These are phyloP conservation scores for Dryadomyces quercus-mongolicae DNA, from an alignment of 2,329 filamentous ascomycete species.

Conservation along the genomic window DNA sequence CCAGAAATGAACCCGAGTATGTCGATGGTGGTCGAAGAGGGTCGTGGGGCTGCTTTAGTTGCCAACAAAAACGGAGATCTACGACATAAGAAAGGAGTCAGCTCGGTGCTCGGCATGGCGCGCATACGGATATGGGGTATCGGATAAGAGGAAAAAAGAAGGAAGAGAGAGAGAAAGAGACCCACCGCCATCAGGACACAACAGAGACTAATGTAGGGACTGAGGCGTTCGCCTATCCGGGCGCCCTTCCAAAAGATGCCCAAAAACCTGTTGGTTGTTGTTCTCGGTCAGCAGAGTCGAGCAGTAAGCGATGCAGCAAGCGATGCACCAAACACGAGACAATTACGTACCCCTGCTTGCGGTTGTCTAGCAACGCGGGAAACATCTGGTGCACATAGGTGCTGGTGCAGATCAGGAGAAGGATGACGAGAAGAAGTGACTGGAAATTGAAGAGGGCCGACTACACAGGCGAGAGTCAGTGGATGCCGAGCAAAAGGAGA, in stretches of 20 bases:
- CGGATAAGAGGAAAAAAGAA: neutral
- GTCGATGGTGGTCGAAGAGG: neutral
- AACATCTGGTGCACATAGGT: conserved; percentile 87
- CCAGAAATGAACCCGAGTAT: neutral
- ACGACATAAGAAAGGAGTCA: neutral
- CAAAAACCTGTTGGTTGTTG: conserved; percentile 41
- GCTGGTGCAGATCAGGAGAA: conserved; percentile 92
- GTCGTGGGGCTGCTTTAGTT: conserved; percentile 1
- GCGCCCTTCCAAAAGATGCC: conserved; percentile 96
- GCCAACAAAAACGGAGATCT: conserved; percentile 12
- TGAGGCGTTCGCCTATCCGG: conserved; percentile 80
- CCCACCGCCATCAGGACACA: conserved; percentile 84
- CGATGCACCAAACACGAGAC: neutral
- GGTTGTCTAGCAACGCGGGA: conserved; percentile 79
- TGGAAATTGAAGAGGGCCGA: conserved; percentile 98
- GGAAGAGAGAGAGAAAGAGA: neutral
- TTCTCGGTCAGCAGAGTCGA: neutral
- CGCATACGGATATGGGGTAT: neutral
- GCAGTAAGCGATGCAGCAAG: neutral
- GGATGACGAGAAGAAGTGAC: conserved; percentile 83
- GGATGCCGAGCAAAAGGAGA: neutral
- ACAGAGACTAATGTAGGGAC: conserved; percentile 89
- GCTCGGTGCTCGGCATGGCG: too few species aligned
- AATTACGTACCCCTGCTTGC: conserved; percentile 56
- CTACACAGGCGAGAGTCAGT: conserved; percentile 30